Evolutionary conservation across 2,329 filamentous ascomycete genomes (phyloP), one percentile per base, ranked within the genome.

Genomic region (Trichoderma sp.): DNA sequence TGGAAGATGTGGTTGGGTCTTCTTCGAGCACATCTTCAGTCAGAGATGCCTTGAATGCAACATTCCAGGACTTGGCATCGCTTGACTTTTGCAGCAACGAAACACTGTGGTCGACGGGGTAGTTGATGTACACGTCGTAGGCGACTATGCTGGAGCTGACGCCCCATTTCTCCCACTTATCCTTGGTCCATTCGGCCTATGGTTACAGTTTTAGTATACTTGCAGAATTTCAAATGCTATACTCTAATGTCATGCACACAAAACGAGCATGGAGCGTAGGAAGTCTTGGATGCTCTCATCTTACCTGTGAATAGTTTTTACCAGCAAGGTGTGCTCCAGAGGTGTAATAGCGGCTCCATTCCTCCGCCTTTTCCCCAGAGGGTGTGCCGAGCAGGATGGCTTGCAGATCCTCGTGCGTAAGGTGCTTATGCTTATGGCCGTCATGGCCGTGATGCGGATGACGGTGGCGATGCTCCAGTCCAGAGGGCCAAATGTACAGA

Each of bases 21-120:
- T 97, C 91, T 0, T 93, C 87, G 6, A 98, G 84, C 2, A 95
- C 87, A 78, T 97, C 94, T 81, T 99, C 96, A 76, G 93, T 90
- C 53, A 98, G 83, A 1, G 89, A 91, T 0, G 95, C 95, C 78
- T 94, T 90, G 77, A 91, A 97, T n/a, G 88, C 86, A 32, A 95
- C 86, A 67, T 88, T 86, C 85, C 89, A 91, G 4, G 78, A 76
- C 14, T 76, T 74, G 5, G 79, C 76, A 1, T 81, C 76, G 30
- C 79, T 76, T 1, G 79, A 75, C 76, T 81, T 78, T 77, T 89
- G 84, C 66, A 94, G 82, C 34, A 95, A 81, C 12, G 90, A 90
- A 71, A 95, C 82, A 30, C 91, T 86, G 77, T 94, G 91, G 67
- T 90, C 90, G 8, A 90, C 81, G 5, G 93, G 93, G 75, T 93